Percentiles rank a stretch among this genome's conserved stretches.
Evolutionary conservation across 2,329 filamentous ascomycete genomes (phyloP).

Genomic region (Colletotrichum lindemuthianum): DNA sequence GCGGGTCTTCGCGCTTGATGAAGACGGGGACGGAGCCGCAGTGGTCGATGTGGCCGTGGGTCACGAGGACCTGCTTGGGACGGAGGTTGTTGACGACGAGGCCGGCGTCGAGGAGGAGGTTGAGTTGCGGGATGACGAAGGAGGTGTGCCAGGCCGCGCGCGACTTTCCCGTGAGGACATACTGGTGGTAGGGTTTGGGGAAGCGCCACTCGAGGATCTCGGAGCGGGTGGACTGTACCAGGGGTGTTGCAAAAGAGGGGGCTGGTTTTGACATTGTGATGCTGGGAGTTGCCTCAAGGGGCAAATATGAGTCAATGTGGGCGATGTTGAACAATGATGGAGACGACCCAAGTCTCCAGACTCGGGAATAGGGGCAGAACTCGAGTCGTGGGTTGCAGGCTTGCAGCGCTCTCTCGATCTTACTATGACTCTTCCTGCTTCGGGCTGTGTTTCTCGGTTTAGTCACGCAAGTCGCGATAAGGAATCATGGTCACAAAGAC

Average conservation of each 20-base stretch:
- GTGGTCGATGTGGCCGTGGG: conserved; percentile 61
- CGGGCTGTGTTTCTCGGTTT: too few species aligned
- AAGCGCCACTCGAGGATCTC: conserved; percentile 58
- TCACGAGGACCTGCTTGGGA: conserved; percentile 61
- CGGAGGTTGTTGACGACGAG: conserved; percentile 56
- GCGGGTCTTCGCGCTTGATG: conserved; percentile 54
- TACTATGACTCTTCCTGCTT: too few species aligned
- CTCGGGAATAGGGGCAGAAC: too few species aligned
- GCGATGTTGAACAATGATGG: accelerated
- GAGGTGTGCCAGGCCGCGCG: conserved; percentile 63
- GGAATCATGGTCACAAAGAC: too few species aligned
- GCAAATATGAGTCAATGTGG: too few species aligned
- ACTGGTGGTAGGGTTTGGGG: conserved; percentile 53
- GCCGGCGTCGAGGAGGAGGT: conserved; percentile 60
- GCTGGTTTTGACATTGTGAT: neutral
- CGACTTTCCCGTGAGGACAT: conserved; percentile 56
- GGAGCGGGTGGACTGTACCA: conserved; percentile 55
- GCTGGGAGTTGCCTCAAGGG: neutral
- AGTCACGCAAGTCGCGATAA: too few species aligned
- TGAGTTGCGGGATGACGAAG: conserved; percentile 60
- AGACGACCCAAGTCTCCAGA: too few species aligned
- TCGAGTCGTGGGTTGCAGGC: too few species aligned
- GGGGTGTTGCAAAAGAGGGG: conserved; percentile 52
- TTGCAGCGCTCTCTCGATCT: too few species aligned
- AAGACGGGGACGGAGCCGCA: conserved; percentile 52